phyloP scores from a whole-genome alignment of 2,329 filamentous ascomycete genomes.

The Apiospora hydei region DNA sequence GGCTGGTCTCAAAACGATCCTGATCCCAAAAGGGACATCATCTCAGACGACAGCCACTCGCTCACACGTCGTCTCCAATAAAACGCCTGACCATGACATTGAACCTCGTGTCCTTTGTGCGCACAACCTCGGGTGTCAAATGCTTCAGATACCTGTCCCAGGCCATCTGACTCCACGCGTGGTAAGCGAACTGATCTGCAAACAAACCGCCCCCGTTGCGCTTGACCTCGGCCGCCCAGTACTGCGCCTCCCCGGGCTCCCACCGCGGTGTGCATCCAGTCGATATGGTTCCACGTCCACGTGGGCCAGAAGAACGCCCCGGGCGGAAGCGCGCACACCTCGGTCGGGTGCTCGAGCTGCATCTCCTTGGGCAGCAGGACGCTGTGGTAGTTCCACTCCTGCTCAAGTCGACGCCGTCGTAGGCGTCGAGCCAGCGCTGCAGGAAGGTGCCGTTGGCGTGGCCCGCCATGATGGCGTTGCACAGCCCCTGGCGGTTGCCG shows the following conservation, averaged over 20 bases:
- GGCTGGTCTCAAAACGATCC: too few relatives aligned
- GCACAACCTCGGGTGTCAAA: slow-evolving; percentile 44
- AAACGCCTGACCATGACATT: too few relatives aligned
- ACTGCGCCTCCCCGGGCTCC: slow-evolving; percentile 21
- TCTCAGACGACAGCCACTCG: too few relatives aligned
- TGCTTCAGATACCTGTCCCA: slow-evolving; percentile 43
- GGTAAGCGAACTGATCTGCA: slow-evolving; percentile 46
- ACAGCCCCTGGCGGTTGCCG: slow-evolving; percentile 47
- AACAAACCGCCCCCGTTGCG: slow-evolving; percentile 45
- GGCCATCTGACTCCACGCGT: slow-evolving; percentile 49
- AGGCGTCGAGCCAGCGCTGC: slow-evolving; percentile 44
- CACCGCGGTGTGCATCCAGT: slow-evolving; percentile 47
- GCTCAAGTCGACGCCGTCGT: slow-evolving; percentile 42
- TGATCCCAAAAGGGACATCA: too few relatives aligned
- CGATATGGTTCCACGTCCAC: slow-evolving; percentile 47
- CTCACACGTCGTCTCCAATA: too few relatives aligned
- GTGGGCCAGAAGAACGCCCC: slow-evolving; percentile 50
- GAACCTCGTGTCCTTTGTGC: slow-evolving; percentile 27
- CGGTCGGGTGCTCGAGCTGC: slow-evolving; percentile 38
- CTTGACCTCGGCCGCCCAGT: slow-evolving; percentile 15
- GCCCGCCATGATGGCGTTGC: slow-evolving; percentile 48
- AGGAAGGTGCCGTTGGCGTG: slow-evolving; percentile 46
- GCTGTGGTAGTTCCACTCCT: slow-evolving; percentile 49
- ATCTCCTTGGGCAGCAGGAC: slow-evolving; percentile 44
- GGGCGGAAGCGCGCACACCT: slow-evolving; percentile 46